Evolutionary conservation across 2,329 filamentous ascomycete species (phyloP).

Genomic region (Aspergillus aculeatus): DNA sequence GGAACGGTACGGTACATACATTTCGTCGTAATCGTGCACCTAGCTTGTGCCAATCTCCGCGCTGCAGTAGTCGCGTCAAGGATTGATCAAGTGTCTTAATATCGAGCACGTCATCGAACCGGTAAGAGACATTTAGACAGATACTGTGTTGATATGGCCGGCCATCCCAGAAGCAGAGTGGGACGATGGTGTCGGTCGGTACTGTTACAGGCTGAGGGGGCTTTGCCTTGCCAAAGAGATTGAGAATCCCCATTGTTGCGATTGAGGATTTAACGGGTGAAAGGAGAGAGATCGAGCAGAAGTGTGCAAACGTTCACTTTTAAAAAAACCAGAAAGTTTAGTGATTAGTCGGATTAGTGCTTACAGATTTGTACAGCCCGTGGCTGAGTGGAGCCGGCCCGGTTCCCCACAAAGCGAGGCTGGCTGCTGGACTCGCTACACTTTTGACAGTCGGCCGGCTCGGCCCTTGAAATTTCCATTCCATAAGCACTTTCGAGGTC

Average conservation of each 20-base stretch:
- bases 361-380: too few species aligned
- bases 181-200: slow-evolving; percentile 15
- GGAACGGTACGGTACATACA: slow-evolving; percentile 24
- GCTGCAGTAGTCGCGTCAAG: slow-evolving; percentile 41
- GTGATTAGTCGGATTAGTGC: too few species aligned
- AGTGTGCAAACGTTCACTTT: too few species aligned
- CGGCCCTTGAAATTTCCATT: too few species aligned
- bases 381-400: too few species aligned
- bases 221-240: neutral
- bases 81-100: slow-evolving; percentile 37
- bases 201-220: slow-evolving; percentile 7
- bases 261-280: neutral
- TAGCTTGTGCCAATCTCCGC: slow-evolving; percentile 49
- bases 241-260: neutral
- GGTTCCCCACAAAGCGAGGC: too few species aligned
- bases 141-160: slow-evolving; percentile 8
- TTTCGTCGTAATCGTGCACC: slow-evolving; percentile 47
- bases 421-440: too few species aligned
- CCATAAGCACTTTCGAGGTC: too few species aligned
- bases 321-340: too few species aligned
- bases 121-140: slow-evolving; percentile 28
- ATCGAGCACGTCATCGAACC: slow-evolving; percentile 51
- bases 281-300: too few species aligned
- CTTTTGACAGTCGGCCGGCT: too few species aligned
- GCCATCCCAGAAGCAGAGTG: slow-evolving; percentile 17